Base-by-base conservation (phyloP, 306 rosid species). In the Delonix regia region DNA sequence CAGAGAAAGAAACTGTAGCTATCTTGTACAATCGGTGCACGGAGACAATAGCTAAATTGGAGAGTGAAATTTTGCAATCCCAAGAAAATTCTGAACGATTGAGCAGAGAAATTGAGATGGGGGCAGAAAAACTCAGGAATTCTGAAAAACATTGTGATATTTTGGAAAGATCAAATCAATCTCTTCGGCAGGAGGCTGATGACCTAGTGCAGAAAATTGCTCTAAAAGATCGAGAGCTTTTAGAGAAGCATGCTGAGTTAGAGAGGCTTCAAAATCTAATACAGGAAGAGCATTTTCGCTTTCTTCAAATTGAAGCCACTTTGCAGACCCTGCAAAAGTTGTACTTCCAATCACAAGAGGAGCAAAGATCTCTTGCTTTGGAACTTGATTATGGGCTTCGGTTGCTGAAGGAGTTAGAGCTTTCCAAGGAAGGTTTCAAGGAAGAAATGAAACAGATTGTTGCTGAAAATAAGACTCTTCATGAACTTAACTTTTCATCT, bases 351-450 rank as follows among this genome's bases (percentile, higher is more conserved):
- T 93, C 99, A 49, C 97, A 91, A 78, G 94, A 91, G 81, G 97
- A 93, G 67, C 99, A 96, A 82, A 90, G 64, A 86, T 88, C 94
- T 71, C 90, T 96, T 78, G 89, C 97, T 6, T 55, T 81, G 85
- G 98, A 96, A 89, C 95, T 96, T 55, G 90, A 91, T 70, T 83
- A 80, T 16, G 97, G 99, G 80, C 85, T 93, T 81, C 94, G 79
- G 83, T 82, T 90, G 83, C 78, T 96, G 89, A 95, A 86, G 77
- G 92, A 91, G 71, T 57, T 93, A 59, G 98, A 90, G 81, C 83
- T 78, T 73, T 83, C 90, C 81, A 93, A 90, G 81, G 87, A 88
- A 39, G 88, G 81, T 51, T 82, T 88, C 80, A 93, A 87, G 82
- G 94, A 91, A 72, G 93, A 93, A 78, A 80, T 91, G 77, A 92